phyloP scores from a whole-genome alignment of 192 early-diverging fungal genomes.

The Coemansia sp. region DNA sequence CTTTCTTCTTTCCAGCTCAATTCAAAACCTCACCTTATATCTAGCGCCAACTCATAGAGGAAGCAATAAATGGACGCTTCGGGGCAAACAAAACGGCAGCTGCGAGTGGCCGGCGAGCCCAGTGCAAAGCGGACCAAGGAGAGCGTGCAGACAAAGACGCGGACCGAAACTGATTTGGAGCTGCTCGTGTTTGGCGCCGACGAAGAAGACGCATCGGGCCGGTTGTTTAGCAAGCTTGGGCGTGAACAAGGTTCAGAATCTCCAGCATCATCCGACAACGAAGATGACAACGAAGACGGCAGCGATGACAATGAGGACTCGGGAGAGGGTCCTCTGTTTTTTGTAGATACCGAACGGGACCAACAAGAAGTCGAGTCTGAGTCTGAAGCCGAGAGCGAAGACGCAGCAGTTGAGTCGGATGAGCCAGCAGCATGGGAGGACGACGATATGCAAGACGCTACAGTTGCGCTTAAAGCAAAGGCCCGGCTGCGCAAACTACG shows the following conservation, averaged over 20 bases:
- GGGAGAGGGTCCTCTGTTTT: slow-evolving; percentile 31
- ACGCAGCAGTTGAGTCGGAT: neutral
- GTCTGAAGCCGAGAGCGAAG: slow-evolving; percentile 44
- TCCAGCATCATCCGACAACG: slow-evolving; percentile 5
- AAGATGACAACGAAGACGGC: slow-evolving; percentile 55
- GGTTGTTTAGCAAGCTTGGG: slow-evolving; percentile 25
- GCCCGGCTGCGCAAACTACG: slow-evolving; percentile 80
- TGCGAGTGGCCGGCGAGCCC: neutral
- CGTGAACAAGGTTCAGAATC: slow-evolving; percentile 5
- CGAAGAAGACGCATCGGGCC: slow-evolving; percentile 19
- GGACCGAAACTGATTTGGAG: slow-evolving; percentile 73
- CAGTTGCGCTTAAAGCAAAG: slow-evolving; percentile 66
- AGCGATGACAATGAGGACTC: neutral
- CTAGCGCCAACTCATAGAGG: neutral
- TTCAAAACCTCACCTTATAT: too few species aligned
- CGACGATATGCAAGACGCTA: slow-evolving; percentile 68
- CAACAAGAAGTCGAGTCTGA: slow-evolving; percentile 22
- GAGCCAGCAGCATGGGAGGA: slow-evolving; percentile 73
- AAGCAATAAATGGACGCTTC: neutral
- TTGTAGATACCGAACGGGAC: slow-evolving; percentile 41
- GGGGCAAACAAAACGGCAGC: slow-evolving; percentile 1
- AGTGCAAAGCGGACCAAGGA: slow-evolving; percentile 11
- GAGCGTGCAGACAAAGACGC: slow-evolving; percentile 53
- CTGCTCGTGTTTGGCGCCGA: slow-evolving; percentile 74
- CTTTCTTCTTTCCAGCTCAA: too few species aligned